These are phyloP conservation scores for Xylaria curta DNA, from an alignment of 495 filamentous ascomycete genomes.

Conservation along the genomic window DNA sequence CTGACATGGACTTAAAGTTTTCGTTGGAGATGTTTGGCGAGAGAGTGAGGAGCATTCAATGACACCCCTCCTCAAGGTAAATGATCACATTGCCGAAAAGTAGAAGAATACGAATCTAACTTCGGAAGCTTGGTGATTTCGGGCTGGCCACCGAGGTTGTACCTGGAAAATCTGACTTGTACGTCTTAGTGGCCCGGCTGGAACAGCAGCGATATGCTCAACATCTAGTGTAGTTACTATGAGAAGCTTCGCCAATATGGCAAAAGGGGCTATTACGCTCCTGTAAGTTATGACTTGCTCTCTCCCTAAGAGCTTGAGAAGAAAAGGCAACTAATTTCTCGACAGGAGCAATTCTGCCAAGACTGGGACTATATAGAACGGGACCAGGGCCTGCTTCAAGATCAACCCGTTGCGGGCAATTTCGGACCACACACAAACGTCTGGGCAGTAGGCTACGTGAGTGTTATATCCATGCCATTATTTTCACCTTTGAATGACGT, in stretches of 20 bases:
- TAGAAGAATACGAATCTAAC: neutral
- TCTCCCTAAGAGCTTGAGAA: neutral
- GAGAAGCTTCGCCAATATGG: neutral
- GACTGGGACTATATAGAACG: slow-evolving; percentile 16
- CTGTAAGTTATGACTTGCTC: neutral
- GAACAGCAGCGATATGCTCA: neutral
- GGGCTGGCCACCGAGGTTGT: neutral
- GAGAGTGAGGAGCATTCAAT: neutral
- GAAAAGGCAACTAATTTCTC: neutral
- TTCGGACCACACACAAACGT: slow-evolving; percentile 12
- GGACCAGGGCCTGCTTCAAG: neutral
- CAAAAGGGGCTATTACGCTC: neutral
- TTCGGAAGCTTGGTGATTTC: slow-evolving; percentile 23
- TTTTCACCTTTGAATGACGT: neutral
- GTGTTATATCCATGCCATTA: neutral
- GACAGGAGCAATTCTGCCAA: slow-evolving; percentile 14
- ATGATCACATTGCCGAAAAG: neutral
- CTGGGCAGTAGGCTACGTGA: slow-evolving; percentile 3
- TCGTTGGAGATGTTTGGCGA: slow-evolving; percentile 8
- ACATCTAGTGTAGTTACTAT: slow-evolving; percentile 16
- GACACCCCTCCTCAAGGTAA: slow-evolving; percentile 13
- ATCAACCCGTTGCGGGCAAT: slow-evolving; percentile 10
- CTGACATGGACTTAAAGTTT: slow-evolving; percentile 1
- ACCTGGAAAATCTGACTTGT: slow-evolving; percentile 8
- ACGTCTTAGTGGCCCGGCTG: neutral